These are phyloP conservation scores for Effrenium voratum DNA, from an alignment of 73 alveolate species.

Conservation along the genomic window DNA sequence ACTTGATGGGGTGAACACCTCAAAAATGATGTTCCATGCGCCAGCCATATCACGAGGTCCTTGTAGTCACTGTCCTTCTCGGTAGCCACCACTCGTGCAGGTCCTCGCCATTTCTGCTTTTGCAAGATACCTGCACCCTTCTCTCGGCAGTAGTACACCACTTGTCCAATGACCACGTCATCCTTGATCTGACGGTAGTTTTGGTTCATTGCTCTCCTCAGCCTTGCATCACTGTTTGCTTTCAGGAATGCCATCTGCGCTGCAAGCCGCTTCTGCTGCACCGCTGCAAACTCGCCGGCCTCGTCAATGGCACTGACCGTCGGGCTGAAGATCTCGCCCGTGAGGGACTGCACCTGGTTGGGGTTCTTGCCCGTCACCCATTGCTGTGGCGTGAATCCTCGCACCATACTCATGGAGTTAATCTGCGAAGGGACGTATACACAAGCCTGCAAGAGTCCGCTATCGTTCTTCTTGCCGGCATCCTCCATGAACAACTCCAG, in stretches of 20 bases:
- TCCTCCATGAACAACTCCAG: constrained; percentile 54
- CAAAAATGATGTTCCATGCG: constrained; percentile 17
- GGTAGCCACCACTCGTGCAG: not conserved
- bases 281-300: too few species aligned
- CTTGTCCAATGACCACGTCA: not conserved
- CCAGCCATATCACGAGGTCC: not conserved
- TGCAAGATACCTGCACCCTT: constrained; percentile 14
- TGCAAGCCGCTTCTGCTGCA: not conserved
- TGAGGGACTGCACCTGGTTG: not conserved
- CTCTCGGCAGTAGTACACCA: not conserved
- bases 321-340: not conserved
- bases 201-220: constrained; percentile 9
- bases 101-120: constrained; percentile 50
- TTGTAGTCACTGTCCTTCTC: not conserved
- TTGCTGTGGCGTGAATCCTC: constrained; percentile 32
- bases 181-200: not conserved
- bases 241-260: too few species aligned
- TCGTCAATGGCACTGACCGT: too few species aligned
- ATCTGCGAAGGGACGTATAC: constrained; percentile 21
- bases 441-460: not conserved
- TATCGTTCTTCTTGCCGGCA: not conserved
- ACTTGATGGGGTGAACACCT: constrained; percentile 34
- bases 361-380: constrained; percentile 9
- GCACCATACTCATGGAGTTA: not conserved
- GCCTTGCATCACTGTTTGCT: not conserved